These are phyloP conservation scores for Lactarius evosmus DNA, from an alignment of 768 basidiomycete genomes.

Conservation along the genomic window DNA sequence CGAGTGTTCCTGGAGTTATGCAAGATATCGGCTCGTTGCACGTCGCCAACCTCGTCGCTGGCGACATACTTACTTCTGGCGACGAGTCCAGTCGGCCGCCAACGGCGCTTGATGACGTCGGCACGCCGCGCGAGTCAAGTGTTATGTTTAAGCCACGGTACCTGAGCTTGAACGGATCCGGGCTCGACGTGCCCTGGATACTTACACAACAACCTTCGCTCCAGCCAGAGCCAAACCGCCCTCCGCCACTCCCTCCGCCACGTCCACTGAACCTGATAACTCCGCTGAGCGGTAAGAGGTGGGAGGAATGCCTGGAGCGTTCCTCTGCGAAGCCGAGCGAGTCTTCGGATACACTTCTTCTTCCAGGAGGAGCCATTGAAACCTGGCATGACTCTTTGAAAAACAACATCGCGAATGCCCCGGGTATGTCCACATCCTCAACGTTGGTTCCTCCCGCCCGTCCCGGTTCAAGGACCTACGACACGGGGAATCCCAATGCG, in stretches of 20 bases:
- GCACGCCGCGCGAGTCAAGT: constrained; percentile 24
- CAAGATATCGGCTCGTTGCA: constrained; percentile 43
- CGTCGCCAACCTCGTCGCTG: constrained; percentile 48
- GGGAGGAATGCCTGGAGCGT: constrained; percentile 24
- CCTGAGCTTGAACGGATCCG: constrained; percentile 34
- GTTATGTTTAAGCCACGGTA: constrained; percentile 35
- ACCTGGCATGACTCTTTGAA: constrained; percentile 26
- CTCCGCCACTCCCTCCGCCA: background rate
- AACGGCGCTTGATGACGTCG: constrained; percentile 29
- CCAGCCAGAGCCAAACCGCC: background rate
- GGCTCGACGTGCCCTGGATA: constrained; percentile 37
- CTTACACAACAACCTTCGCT: constrained; percentile 6
- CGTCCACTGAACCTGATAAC: background rate
- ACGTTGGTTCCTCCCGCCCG: background rate
- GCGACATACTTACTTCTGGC: constrained; percentile 39
- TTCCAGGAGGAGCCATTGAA: constrained; percentile 9
- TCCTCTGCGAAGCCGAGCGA: background rate
- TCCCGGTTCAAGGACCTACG: background rate
- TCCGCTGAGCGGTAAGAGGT: constrained; percentile 1
- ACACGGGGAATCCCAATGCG: background rate
- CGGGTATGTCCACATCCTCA: constrained; percentile 12
- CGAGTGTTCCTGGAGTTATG: constrained; percentile 34
- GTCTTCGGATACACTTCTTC: background rate
- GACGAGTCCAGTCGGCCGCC: constrained; percentile 33
- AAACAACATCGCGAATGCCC: constrained; percentile 23